Conservation (phyloP, 2,329 filamentous ascomycete species). For the Knoxdaviesia capensis region DNA sequence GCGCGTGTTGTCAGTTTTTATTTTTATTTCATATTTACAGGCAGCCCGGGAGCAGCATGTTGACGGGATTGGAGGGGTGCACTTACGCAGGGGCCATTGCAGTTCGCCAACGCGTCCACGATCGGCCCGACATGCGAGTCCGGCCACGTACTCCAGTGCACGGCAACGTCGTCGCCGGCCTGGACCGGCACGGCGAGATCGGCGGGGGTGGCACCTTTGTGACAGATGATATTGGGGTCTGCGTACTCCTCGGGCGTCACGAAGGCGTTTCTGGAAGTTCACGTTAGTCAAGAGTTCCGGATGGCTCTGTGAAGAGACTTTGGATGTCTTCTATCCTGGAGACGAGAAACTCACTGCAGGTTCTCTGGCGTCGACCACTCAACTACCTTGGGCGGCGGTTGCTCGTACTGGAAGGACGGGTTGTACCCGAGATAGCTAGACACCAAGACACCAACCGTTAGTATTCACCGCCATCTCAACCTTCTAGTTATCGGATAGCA, state of each 20-base stretch:
- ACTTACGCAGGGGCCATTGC: constrained; percentile 30
- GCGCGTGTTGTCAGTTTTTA: no score
- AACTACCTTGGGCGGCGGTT: constrained; percentile 1
- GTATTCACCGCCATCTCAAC: neutral
- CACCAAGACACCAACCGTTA: no score
- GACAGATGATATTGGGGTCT: constrained; percentile 23
- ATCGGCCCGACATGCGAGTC: constrained; percentile 29
- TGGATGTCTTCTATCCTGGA: no score
- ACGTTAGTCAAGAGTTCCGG: no score
- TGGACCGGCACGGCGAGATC: constrained; percentile 15
- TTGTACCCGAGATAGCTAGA: constrained; percentile 2
- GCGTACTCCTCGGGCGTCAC: constrained; percentile 20
- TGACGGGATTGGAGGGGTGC: no score
- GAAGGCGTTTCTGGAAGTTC: constrained; percentile 19
- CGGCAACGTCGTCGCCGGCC: constrained; percentile 18
- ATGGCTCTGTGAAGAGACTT: no score
- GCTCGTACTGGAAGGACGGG: constrained; percentile 1
- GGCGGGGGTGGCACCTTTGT: constrained; percentile 18
- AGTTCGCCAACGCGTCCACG: constrained; percentile 42
- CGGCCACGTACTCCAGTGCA: constrained; percentile 22
- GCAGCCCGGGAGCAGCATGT: no score
- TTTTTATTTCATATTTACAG: no score
- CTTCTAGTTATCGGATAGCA: neutral
- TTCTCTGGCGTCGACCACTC: constrained; percentile 4
- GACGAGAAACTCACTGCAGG: constrained; percentile 1